Base-by-base conservation (phyloP, 2,329 filamentous ascomycete genomes). In the Pseudogymnoascus sp. region DNA sequence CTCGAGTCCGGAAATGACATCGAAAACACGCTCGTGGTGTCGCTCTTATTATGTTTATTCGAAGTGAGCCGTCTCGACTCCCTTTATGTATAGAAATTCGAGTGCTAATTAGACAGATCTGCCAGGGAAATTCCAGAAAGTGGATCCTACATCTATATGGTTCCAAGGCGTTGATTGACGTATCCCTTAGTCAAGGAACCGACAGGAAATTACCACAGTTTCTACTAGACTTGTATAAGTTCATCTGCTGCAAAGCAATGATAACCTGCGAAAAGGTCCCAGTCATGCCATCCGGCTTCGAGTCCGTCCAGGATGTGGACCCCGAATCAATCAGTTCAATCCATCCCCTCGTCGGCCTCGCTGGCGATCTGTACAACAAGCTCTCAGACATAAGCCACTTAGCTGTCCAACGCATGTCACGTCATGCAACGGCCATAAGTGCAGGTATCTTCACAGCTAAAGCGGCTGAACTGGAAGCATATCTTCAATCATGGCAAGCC, bases 141-240 rank as follows among this genome's bases (percentile, higher is more conserved):
- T 63, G 62, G 62, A 31, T 63, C 6, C 36, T 63, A 36, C 47
- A 63, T 60, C 47, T 63, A 21, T 34, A 63, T 63, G 62, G 62
- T 18, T 42, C 62, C n/a, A 34, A 26, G 34, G 62, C 62, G 23
- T 37, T 63, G 16, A 18, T 63, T n/a, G 21, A 60, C 29, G 21
- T 40, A 40, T 40, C n/a, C 37, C 37, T 40, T 40, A 40, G 37
- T 18, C 37, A 40, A 40, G n/a, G 37, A 18, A 40, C 37, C n/a
- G 37, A 14, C 37, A 40, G 37, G 31, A 10, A n/a, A 14, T 11
- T 16, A 60, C 14, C 14, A 16, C 45, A 31, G 8, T 63, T 60
- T 36, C 36, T 63, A 31, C 29, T 63, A 18, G 62, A 63, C 23
- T 51, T 63, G 10, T 60, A 60, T 37, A 47, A 63, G n/a, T 63